Base-by-base conservation (phyloP, 495 filamentous ascomycete species). In the Platismatia glauca region DNA sequence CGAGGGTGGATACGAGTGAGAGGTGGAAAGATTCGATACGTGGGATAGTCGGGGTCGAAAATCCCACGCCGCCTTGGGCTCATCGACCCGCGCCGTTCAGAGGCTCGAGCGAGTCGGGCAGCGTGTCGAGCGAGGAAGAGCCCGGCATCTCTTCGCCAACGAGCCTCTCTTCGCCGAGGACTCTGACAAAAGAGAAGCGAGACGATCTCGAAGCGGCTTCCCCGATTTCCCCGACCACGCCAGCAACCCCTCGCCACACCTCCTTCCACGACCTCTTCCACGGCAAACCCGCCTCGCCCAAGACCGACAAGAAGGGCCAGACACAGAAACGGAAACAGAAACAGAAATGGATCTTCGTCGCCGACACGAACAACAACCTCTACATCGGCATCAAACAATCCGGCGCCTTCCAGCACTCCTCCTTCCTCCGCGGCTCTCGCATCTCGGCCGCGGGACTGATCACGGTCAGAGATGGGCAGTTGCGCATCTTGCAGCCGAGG, bases 381-480 rank as follows among this genome's bases (percentile, higher is more conserved):
- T 96, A 96, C 75, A 82, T 96, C 43, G 91, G 90, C 52, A 94
- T 97, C 73, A 96, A 97, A 68, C 85, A 89, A 70, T 84, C 83
- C 34, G 92, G 92, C 34, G 83, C 88, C 11, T 97, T 97, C 70
- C 92, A 96, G 68, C 92, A 97, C 73, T 88, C 83, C 9, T 91
- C 87, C 1, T 97, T 97, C 68, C 77, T 97, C 3, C 87, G 90
- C 55, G 92, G 92, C 18, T 80, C 81, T 22, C 82, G 90, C 22
- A 90, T 96, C 52, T 83, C 85, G 0, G 89, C 91, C 2, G 91
- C 91, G 12, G 91, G 92, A 0, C 74, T 92, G 48, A 91, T 96
- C 65, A 91, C 87, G 70, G 85, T 96, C 56, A 87, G 88, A 66
- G 78, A 91, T 62, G 92, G 92, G 15, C 82, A 88, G 41, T 66